Evolutionary conservation across 1,284 basidiomycete species (phyloP).

Genomic region (Agroathelia rolfsii): DNA sequence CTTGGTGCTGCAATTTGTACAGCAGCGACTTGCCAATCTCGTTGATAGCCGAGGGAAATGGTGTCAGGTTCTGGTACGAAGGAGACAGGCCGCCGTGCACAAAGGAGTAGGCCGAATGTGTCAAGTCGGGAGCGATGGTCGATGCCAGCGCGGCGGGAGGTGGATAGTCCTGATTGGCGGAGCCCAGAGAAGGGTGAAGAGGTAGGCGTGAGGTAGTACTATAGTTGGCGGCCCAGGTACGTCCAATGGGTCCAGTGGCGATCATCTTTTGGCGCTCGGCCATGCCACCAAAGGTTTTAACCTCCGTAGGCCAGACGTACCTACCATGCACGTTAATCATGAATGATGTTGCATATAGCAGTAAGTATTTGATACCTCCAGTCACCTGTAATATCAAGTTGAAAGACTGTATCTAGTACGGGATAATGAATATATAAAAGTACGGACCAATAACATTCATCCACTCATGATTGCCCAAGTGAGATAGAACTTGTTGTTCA

Average conservation of each 20-base stretch:
- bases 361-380: conserved; percentile 60
- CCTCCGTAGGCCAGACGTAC: conserved; percentile 76
- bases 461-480: conserved; percentile 86
- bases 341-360: conserved; percentile 1
- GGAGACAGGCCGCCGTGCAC: conserved; percentile 83
- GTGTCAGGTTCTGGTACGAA: conserved; percentile 56
- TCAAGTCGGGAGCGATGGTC: conserved; percentile 35
- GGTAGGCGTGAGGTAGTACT: conserved; percentile 75
- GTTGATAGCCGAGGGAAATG: conserved; percentile 79
- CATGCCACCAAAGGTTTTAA: conserved; percentile 71
- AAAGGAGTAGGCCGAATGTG: conserved; percentile 74
- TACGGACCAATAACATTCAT: conserved; percentile 78
- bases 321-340: conserved; percentile 25
- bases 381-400: conserved; percentile 41
- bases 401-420: not conserved
- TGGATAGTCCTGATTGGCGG: conserved; percentile 63
- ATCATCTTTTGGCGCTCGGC: conserved; percentile 62
- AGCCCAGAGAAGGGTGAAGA: conserved; percentile 59
- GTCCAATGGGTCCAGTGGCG: conserved; percentile 69
- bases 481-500: conserved; percentile 67
- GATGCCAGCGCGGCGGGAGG: conserved; percentile 24
- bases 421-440: not conserved
- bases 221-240: conserved; percentile 82
- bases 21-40: conserved; percentile 57
- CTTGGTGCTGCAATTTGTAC: conserved; percentile 46